phyloP scores from a whole-genome alignment of 768 basidiomycete species.

The Lyophyllum shimeji region DNA sequence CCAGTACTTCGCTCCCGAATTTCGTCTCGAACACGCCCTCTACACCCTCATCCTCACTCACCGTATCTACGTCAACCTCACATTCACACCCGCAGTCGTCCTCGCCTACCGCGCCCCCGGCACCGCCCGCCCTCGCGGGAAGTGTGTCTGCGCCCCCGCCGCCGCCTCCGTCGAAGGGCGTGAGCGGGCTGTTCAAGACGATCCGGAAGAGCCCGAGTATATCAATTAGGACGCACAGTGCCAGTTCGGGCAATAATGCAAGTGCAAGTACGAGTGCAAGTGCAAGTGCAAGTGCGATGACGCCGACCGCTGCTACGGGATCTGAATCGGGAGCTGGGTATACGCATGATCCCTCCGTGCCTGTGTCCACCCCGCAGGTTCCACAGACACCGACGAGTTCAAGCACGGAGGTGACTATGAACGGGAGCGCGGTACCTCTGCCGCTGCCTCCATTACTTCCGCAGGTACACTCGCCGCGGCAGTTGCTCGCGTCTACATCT shows the following conservation, averaged over 20 bases:
- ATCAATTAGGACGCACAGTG: constrained; percentile 12
- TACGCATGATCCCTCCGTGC: no score
- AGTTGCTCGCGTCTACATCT: not conserved
- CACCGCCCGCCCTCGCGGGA: constrained; percentile 9
- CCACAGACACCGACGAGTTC: not conserved
- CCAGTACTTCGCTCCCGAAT: not conserved
- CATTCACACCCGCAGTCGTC: constrained; percentile 21
- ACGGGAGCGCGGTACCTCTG: not conserved
- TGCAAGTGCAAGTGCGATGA: not conserved
- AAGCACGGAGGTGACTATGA: not conserved
- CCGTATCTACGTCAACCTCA: constrained; percentile 22
- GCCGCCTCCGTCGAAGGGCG: constrained; percentile 8
- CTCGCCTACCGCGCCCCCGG: no score
- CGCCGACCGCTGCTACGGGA: not conserved
- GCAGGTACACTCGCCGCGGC: not conserved
- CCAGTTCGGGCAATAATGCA: not conserved
- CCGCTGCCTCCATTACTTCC: not conserved
- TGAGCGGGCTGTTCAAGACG: constrained; percentile 22
- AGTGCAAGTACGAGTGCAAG: not conserved
- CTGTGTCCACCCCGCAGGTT: not conserved
- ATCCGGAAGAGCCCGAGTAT: constrained; percentile 12
- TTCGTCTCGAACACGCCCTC: not conserved
- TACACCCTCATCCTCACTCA: not conserved
- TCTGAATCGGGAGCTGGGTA: not conserved
- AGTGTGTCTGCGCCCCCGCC: not conserved